Evolutionary conservation across 2,329 filamentous ascomycete species (phyloP).

Genomic region (Diaporthe sp.): DNA sequence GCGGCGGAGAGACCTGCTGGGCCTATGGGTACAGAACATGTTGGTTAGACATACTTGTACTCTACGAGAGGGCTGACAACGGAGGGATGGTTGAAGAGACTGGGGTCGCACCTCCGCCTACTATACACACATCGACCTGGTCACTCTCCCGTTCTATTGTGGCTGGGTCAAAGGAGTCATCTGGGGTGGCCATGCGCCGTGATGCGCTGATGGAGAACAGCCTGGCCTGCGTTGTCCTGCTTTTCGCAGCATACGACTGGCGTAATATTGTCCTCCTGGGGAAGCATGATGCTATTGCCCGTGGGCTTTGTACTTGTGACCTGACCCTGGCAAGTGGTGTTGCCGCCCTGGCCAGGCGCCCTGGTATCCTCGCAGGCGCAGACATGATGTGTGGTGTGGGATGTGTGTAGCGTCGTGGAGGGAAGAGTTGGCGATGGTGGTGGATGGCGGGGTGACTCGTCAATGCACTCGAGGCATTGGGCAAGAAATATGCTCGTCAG

Average conservation of each 20-base stretch:
- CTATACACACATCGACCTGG: slow-evolving; percentile 95
- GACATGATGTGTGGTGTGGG: slow-evolving; percentile 37
- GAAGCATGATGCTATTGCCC: slow-evolving; percentile 21
- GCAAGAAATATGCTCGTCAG: slow-evolving; percentile 4
- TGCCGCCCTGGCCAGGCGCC: slow-evolving; percentile 40
- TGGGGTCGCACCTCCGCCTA: slow-evolving; percentile 76
- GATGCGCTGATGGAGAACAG: slow-evolving; percentile 41
- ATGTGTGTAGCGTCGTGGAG: neutral
- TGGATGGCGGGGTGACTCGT: slow-evolving; percentile 1
- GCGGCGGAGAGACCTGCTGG: slow-evolving; percentile 92
- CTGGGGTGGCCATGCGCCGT: slow-evolving; percentile 45
- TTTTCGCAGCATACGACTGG: slow-evolving; percentile 24
- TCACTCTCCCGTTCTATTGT: slow-evolving; percentile 88
- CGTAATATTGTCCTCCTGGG: slow-evolving; percentile 24
- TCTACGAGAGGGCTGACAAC: neutral
- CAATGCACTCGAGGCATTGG: slow-evolving; percentile 25
- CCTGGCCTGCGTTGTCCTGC: slow-evolving; percentile 33
- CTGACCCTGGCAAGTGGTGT: slow-evolving; percentile 26
- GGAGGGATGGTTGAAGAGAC: neutral
- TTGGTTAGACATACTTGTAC: slow-evolving; percentile 4
- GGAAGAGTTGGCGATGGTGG: neutral
- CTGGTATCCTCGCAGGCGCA: slow-evolving; percentile 42
- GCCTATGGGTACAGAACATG: slow-evolving; percentile 54
- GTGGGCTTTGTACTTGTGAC: neutral
- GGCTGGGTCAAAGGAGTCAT: slow-evolving; percentile 73